Evolutionary conservation across 495 filamentous ascomycete species (phyloP), one percentile per base, ranked within the genome.

Genomic region (Penicillium desertorum): DNA sequence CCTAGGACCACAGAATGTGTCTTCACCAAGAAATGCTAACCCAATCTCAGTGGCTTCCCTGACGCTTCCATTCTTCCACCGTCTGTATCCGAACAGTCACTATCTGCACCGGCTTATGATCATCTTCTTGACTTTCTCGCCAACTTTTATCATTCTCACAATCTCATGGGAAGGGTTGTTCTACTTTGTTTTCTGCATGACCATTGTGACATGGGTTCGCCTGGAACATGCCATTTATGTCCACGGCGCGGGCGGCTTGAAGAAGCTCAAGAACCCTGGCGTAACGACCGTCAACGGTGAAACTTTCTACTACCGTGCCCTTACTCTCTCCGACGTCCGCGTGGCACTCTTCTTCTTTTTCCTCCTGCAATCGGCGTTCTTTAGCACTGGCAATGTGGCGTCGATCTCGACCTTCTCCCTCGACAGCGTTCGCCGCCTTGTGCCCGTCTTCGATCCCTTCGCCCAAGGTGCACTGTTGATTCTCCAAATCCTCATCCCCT

Each of bases 141-240:
- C 95, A 1, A 87, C 87, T 11, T 99, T 99, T 69, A 88, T 99
- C 67, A 89, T 98, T 62, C 87, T 99, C 57, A 96, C 92, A 23
- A 98, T 97, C 70, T 96, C 92, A 17, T 99, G 96, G 78, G 95
- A 99, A 70, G 94, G 95, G 0, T 79, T 99, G 4, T 99, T 99
- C 74, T 98, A 96, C 77, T 81, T 96, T 60, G 86, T 86, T 19
- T 98, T 97, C 73, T 92, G 85, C 65, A 77, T 88, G 44, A 86
- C 88, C 20, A 79, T 99, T 10, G 79, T 96, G 56, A 88, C 86
- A 58, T 99, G 95, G 95, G 90, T 96, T 20, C 84, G 86, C 22
- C 77, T 98, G 0, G 95, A 99, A 68, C 88, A 96, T 62, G 87
- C 83, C 37, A 81, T 90, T 53, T 88, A 90, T 70, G 72, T 75